phyloP scores from a whole-genome alignment of 1,284 basidiomycete species.

The Leccinum griseonigrum region DNA sequence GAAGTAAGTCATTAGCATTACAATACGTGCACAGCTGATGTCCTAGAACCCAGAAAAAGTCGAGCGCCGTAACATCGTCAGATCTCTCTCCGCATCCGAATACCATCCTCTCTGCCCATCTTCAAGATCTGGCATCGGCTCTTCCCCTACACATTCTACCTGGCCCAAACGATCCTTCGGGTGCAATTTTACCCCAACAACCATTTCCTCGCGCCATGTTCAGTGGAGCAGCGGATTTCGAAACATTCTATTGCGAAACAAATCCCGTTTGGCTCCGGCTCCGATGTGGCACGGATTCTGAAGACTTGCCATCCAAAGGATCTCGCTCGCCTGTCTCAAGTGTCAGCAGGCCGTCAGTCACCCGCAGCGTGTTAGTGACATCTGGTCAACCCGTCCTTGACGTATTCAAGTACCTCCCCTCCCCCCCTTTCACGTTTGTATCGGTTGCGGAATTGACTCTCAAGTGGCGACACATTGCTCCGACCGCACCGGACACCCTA shows the following conservation, averaged over 20 bases:
- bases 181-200: conserved; percentile 91
- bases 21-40: conserved; percentile 6
- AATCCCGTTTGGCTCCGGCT: conserved; percentile 88
- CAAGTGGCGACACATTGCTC: conserved; percentile 94
- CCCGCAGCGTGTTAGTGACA: conserved; percentile 70
- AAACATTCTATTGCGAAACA: conserved; percentile 78
- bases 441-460: conserved; percentile 79
- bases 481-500: conserved; percentile 96
- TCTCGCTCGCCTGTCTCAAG: conserved; percentile 10
- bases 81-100: conserved; percentile 76
- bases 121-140: conserved; percentile 70
- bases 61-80: conserved; percentile 54
- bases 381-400: conserved; percentile 95
- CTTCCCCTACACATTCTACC: conserved; percentile 85
- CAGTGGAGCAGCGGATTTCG: conserved; percentile 60
- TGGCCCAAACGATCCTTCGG: conserved; percentile 85
- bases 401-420: conserved; percentile 88
- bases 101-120: conserved; percentile 63
- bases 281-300: conserved; percentile 30
- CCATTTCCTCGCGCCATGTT: conserved; percentile 92
- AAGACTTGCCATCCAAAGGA: conserved; percentile 14
- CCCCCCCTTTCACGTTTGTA: conserved; percentile 65
- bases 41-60: conserved; percentile 45
- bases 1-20: conserved; percentile 39
- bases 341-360: conserved; percentile 24